A percentile compares a stretch with the other conserved stretches of the same genome.
These are phyloP conservation scores for Salpingoeca rosetta DNA, from an alignment of 78 protist species.

Conservation along the genomic window DNA sequence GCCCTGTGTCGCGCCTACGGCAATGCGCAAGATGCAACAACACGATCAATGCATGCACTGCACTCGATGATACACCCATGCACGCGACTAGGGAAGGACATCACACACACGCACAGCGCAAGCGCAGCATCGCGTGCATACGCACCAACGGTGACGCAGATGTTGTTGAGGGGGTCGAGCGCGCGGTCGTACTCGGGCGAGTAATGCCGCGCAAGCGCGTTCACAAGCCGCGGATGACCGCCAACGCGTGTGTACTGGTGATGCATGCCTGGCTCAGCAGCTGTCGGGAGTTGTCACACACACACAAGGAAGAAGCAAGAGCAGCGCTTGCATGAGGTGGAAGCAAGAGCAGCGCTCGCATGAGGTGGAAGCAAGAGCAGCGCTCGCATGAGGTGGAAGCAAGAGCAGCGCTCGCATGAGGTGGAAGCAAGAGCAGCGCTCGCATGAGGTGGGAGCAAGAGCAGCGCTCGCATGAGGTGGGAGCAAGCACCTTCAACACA, in stretches of 20 bases:
- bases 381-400: too few relatives aligned
- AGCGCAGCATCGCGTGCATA: background rate
- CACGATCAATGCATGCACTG: too few relatives aligned
- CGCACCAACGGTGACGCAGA: background rate
- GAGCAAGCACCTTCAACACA: too few relatives aligned
- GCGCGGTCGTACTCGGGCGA: background rate
- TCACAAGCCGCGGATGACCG: constrained; percentile 51
- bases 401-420: too few relatives aligned
- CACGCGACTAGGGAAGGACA: background rate
- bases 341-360: too few relatives aligned
- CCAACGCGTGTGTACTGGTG: constrained; percentile 62
- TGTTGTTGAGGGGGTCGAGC: background rate
- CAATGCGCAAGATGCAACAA: too few relatives aligned
- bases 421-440: too few relatives aligned
- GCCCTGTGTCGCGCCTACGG: background rate
- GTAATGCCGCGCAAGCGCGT: constrained; percentile 5
- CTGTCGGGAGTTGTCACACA: background rate
- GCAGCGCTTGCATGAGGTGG: too few relatives aligned
- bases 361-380: too few relatives aligned
- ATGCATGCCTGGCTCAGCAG: background rate
- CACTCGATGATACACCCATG: background rate
- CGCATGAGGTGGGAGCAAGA: too few relatives aligned
- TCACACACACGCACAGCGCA: background rate
- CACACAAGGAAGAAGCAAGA: too few relatives aligned
- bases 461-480: too few relatives aligned